phyloP scores from a whole-genome alignment of 345 rosid genomes.

The Limnanthes douglasii region DNA sequence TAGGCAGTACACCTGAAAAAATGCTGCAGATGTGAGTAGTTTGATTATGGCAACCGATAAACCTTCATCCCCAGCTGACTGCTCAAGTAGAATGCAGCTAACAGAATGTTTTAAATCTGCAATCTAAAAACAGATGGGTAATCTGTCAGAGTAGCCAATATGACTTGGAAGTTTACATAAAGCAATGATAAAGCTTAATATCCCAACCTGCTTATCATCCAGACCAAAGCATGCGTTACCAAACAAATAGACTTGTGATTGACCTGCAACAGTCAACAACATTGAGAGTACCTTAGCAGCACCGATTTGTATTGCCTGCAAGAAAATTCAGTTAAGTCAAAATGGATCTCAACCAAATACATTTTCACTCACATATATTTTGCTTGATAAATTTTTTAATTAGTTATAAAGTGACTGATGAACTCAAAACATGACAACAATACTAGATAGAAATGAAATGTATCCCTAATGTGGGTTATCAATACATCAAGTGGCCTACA shows the following conservation, averaged over 20 bases:
- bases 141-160: conserved; percentile 11
- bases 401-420: no score
- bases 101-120: conserved; percentile 38
- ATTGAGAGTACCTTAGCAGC: conserved; percentile 49
- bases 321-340: background rate
- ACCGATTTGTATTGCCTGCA: conserved; percentile 59
- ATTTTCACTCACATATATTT: no score
- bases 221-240: conserved; percentile 46
- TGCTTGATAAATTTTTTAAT: no score
- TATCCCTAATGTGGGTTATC: no score
- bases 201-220: conserved; percentile 67
- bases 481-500: no score
- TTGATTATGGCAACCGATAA: conserved; percentile 36
- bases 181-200: conserved; percentile 8
- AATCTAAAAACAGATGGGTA: conserved; percentile 25
- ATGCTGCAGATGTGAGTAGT: conserved; percentile 60
- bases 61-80: conserved; percentile 36
- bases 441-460: no score
- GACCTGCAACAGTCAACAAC: conserved; percentile 37
- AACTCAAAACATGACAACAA: no score
- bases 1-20: conserved; percentile 41
- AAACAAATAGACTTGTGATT: conserved; percentile 29
- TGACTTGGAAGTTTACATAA: conserved; percentile 1
- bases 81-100: conserved; percentile 26
- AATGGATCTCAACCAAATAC: no score